Evolutionary conservation across 176 grass and related monocot genomes (phyloP), one percentile per base, ranked within the genome.

Genomic region (Phoenix dactylifera): DNA sequence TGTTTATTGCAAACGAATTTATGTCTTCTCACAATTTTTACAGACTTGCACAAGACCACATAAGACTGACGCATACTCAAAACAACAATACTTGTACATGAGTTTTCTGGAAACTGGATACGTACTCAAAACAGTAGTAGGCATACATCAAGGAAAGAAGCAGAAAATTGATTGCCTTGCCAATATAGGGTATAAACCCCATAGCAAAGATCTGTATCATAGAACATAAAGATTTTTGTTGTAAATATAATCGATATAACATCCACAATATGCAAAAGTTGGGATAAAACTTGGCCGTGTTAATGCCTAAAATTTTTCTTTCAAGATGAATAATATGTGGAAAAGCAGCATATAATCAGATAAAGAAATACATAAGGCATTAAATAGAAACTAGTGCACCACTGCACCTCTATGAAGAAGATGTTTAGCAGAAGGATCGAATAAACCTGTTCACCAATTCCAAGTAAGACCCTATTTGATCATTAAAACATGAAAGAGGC

Each of bases 41-140:
- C 26, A 28, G 0, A 28, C 26, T 28, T 4, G 5, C 5, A 4
- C 26, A 0, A 28, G 26, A 28, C 26, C 26, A 28, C 26, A 28
- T 28, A 4, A 28, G 26, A 3, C 26, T 28, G 26, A 28, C 5
- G 26, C 26, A 28, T 28, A 28, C 26, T 28, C 26, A 28, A 28
- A 28, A 28, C 26, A 28, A 28, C 26, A 28, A 4, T 28, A 28
- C 26, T 28, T 28, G 0, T 28, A 28, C 26, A 28, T 57, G 23
- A 4, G 35, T 63, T 57, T 50, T 57, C 10, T 20, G 28, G 29
- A 30, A 29, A 26, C 6, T 49, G 1, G 17, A 58, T 58, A 50
- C 92, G 51, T 96, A 96, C 87, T 97, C 84, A 44, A 97, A 97
- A 62, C 92, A 97, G 66, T 91, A 91, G 80, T 97, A 97, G 50